Evolutionary conservation across 495 filamentous ascomycete genomes (phyloP), one percentile per base, ranked within the genome.

Genomic region (Annulohypoxylon nitens): DNA sequence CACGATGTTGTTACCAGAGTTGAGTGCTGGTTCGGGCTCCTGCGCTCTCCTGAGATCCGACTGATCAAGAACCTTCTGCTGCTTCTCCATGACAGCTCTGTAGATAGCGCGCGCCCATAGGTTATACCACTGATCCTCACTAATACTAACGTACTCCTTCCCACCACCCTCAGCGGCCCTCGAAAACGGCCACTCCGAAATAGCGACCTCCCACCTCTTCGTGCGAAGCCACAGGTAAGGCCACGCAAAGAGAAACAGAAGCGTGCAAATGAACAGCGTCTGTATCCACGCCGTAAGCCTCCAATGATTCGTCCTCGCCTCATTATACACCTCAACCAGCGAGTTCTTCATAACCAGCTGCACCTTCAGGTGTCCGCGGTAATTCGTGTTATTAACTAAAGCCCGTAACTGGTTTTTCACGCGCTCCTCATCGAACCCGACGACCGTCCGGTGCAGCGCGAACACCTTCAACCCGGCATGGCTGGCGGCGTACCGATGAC

Each of bases 171-270:
- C 74, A 9, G 67, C 65, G 11, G 50, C 50, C 10, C 65, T 69
- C 16, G 86, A 85, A 70, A 83, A 91, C 10, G 78, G 75, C 87
- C 86, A 91, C 3, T 87, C 81, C 0, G 81, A 83, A 25, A 81
- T 76, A 2, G 85, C 86, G 3, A 91, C 88, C 64, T 88, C 84
- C 74, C 87, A 92, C n/a, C 83, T 80, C 73, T 86, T 86, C 12
- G 90, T 92, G 6, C 83, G 74, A 73, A 91, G 85, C 81, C 86
- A 89, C 33, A 92, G 79, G 50, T 86, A 83, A 14, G 90, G 90
- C 90, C 90, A 91, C 16, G 83, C 78, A 74, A 91, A 83, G 39
- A 91, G 71, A 82, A 89, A 90, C 47, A 90, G 77, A 61, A 91
- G 86, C 2, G 85, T 88, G 11, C 90, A 74, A 73, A 85, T 87